Base-by-base conservation (phyloP, 2,329 filamentous ascomycete genomes). In the Anthostomella pinea region DNA sequence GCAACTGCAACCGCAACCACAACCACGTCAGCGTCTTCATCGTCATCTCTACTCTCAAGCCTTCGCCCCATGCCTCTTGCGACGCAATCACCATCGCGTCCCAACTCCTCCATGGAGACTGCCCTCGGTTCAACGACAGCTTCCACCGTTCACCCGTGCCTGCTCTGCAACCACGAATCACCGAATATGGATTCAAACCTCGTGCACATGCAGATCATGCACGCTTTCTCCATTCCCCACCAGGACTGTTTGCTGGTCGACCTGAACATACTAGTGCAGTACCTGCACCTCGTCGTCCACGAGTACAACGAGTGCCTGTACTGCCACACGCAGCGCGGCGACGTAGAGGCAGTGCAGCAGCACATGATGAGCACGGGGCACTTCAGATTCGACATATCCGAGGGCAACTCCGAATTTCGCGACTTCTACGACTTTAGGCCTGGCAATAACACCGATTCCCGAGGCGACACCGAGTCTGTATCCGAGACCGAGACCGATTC, bases 221-320 rank as follows among this genome's bases (percentile, higher is more conserved):
- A 79, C 44, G 62, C 71, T 26, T 57, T 78, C 3, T 60, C 66
- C 31, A 49, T 76, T 11, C 67, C 65, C 1, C 52, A 65, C 18
- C 52, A 46, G 20, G 41, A 63, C 1, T 51, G 59, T 8, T 56
- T 78, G 0, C 41, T 59, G 1, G 66, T 74, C 8, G 71, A 77
- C 35, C 41, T 68, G 3, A 66, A 69, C 22, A 67, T 68, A 0
- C 52, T 78, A 2, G 55, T 77, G 22, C 46, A 57, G 25, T 75
- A 75, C 35, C 54, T 77, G 0, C 63, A 69, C 34, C 60, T 73
- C 7, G 53, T 77, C 14, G 67, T 77, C 10, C 67, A 59, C 14
- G 63, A 53, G 1, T 75, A 72, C 35, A 58, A 59, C 13, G 70
- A 76, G 51, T 79, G 75, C 39, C 58, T 78, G 23, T 64, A 61